Evolutionary conservation across 257 asterid genomes (phyloP), one percentile per base, ranked within the genome.

Genomic region (Nicotiana paniculata): DNA sequence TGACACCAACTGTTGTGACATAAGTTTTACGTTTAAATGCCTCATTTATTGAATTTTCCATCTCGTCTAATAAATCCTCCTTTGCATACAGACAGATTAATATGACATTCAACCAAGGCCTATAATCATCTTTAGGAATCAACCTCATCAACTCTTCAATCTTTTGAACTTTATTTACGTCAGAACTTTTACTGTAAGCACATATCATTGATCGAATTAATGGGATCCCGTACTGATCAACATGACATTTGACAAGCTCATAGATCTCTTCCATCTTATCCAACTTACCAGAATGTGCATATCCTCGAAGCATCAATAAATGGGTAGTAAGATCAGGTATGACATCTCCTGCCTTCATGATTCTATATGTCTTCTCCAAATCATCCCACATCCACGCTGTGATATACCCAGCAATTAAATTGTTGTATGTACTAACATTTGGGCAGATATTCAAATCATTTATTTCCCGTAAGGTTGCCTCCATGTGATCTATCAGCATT

Each of bases 311-410:
- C 96, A 94, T 91, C 83, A 94, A 89, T 37, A 92, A 87, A 82
- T 89, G 85, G 80, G 95, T 90, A 55, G 70, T 35, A 39, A 82
- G 59, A 82, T 90, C 66, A 28, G 99, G 97, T 80, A 83, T 81
- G 35, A 88, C 48, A 7, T 80, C 84, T 72, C 91, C 88, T 15
- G 88, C 89, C 85, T 89, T 86, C 97, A 96, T 89, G 24, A 82
- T 35, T 65, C 48, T 70, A 84, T 88, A 94, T 16, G 93, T 87
- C 84, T 88, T 89, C 83, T 94, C 99, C 97, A 96, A 86, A 72
- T 86, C 84, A 66, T 90, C 90, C 97, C 99, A 96, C 92, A 82
- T 94, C 97, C 98, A 94, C 10, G 97, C 97, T 24, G 96, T 91
- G 46, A 96, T 81, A 88, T 96, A 93, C 63, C 99, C 98, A 67